Conservation (phyloP, 768 basidiomycete species). For the Phlebiopsis gigantea region DNA sequence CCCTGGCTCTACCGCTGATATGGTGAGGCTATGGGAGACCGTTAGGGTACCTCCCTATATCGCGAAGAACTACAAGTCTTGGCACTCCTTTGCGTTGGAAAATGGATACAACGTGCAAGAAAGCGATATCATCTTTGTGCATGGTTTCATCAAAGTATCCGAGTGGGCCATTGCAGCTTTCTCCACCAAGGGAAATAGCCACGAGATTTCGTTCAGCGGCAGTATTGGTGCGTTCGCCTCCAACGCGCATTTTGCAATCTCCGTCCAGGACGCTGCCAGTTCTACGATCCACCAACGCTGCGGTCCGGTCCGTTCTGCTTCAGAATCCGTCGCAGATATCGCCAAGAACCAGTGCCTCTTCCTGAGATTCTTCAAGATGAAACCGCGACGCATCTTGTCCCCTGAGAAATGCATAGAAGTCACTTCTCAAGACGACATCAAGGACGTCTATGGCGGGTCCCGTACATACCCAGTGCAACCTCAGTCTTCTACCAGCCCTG, state of each 20-base stretch:
- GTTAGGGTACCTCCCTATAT: slow-evolving; percentile 1
- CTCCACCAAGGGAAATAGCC: background rate
- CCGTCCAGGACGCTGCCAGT: background rate
- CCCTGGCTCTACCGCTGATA: background rate
- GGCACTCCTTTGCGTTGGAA: slow-evolving; percentile 9
- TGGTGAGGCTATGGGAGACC: background rate
- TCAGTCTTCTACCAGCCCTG: background rate
- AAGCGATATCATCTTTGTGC: slow-evolving; percentile 11
- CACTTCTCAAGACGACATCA: background rate
- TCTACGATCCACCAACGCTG: background rate
- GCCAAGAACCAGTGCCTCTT: background rate
- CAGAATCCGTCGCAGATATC: too few species aligned
- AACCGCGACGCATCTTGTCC: background rate
- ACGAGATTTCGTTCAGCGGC: background rate
- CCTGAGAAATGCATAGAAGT: background rate
- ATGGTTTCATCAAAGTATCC: slow-evolving; percentile 14
- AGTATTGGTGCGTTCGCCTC: background rate
- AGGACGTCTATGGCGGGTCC: background rate
- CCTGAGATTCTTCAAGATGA: background rate
- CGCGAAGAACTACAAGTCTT: slow-evolving; percentile 1
- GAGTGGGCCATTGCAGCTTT: slow-evolving; percentile 14
- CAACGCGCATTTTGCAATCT: background rate
- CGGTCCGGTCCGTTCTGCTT: background rate
- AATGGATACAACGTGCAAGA: background rate
- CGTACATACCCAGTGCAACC: background rate